phyloP scores from a whole-genome alignment of 805 yeast species.

The Zygoascus ofunaensis region DNA sequence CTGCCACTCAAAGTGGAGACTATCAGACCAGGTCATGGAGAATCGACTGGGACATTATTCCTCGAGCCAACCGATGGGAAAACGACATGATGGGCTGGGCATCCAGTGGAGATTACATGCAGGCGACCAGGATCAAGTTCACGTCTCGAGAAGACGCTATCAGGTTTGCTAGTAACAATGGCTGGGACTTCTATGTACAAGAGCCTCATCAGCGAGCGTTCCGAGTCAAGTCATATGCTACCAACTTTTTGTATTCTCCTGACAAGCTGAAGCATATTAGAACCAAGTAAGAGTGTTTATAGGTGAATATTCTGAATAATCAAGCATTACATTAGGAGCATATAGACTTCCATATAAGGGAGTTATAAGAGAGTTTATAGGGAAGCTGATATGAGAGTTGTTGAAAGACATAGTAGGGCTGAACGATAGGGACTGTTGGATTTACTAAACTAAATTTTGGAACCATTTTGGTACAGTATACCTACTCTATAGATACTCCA shows the following conservation, averaged over 20 bases:
- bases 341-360: no score
- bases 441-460: no score
- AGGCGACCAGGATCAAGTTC: slow-evolving; percentile 67
- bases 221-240: slow-evolving; percentile 64
- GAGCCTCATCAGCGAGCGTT: slow-evolving; percentile 72
- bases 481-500: no score
- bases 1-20: slow-evolving; percentile 72
- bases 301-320: no score
- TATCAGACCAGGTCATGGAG: slow-evolving; percentile 47
- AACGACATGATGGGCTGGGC: slow-evolving; percentile 84
- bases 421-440: no score
- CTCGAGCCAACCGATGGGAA: slow-evolving; percentile 78
- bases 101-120: slow-evolving; percentile 67
- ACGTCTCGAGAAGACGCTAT: slow-evolving; percentile 69
- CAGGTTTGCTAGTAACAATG: slow-evolving; percentile 72
- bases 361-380: no score
- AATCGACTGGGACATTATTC: slow-evolving; percentile 74
- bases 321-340: no score
- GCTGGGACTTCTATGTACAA: slow-evolving; percentile 75
- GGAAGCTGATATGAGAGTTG: no score
- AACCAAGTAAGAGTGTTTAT: slow-evolving; percentile 55
- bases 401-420: no score
- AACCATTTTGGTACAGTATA: no score
- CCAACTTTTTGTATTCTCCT: slow-evolving; percentile 57
- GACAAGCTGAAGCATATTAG: slow-evolving; percentile 72